A percentile compares a stretch with the other conserved stretches of the same genome.
phyloP scores from a whole-genome alignment of 2,329 filamentous ascomycete genomes.

The Pseudocercospora vitis region DNA sequence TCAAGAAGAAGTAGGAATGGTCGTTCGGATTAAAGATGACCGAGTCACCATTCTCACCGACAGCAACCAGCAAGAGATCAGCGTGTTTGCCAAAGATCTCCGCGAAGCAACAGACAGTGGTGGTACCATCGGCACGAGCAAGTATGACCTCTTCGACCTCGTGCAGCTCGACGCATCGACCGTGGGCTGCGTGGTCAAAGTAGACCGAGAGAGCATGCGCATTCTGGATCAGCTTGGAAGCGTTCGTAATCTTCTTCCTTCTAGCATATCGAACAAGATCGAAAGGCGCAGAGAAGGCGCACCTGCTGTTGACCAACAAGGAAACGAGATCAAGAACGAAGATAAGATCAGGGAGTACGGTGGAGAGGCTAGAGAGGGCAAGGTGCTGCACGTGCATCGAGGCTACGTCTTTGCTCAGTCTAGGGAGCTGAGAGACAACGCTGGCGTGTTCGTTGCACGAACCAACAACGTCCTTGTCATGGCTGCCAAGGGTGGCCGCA shows the following conservation, averaged over 20 bases:
- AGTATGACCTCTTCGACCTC: conserved; percentile 89
- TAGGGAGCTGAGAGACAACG: conserved; percentile 79
- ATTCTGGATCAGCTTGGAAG: conserved; percentile 90
- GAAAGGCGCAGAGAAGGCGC: conserved; percentile 72
- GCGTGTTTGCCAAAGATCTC: conserved; percentile 95
- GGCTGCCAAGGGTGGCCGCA: conserved; percentile 88
- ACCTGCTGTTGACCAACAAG: conserved; percentile 88
- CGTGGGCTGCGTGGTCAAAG: conserved; percentile 89
- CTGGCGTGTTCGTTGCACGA: conserved; percentile 84
- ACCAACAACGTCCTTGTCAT: conserved; percentile 84
- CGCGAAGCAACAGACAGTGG: conserved; percentile 90
- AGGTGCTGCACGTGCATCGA: conserved; percentile 90
- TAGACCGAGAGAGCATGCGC: conserved; percentile 87
- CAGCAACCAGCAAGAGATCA: conserved; percentile 89
- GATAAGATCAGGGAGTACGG: conserved; percentile 90
- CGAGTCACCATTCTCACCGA: conserved; percentile 91
- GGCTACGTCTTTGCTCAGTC: conserved; percentile 91
- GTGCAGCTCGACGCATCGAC: conserved; percentile 92
- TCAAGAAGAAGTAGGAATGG: conserved; percentile 93
- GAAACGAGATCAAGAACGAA: conserved; percentile 86
- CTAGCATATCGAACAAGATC: conserved; percentile 87
- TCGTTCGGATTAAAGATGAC: conserved; percentile 89
- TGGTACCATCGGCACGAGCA: conserved; percentile 78
- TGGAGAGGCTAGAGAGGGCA: conserved; percentile 81
- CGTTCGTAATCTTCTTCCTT: conserved; percentile 77